Base-by-base conservation (phyloP, 768 basidiomycete species). In the Erythrobasidium yunnanense region DNA sequence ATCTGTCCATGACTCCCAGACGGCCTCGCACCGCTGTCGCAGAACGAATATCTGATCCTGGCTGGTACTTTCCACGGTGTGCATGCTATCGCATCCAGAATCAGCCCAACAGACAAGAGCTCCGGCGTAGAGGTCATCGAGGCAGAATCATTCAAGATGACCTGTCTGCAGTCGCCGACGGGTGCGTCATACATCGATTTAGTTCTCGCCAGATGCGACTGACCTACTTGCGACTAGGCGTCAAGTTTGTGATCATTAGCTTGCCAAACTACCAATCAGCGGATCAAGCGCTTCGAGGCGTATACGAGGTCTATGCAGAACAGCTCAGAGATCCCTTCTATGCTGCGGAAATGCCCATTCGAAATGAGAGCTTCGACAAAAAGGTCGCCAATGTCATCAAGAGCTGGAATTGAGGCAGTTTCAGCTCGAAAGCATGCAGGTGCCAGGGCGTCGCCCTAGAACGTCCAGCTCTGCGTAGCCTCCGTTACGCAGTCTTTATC, bases 251-350 rank as follows among this genome's bases (percentile, higher is more conserved):
- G 2, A 80, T 97, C 3, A 77, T 95, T 47, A 90, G 90, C 18
- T 90, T 91, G 1, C 77, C 88, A 38, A 79, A 83, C 1, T 77
- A 78, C 71, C 78, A 83, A 6, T 82, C 82, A 1, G 83, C 87
- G 33, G 89, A 84, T 22, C 72, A 81, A 2, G 79, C 86, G 22
- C 78, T 99, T 42, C 85, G 86, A 72, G 88, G 85, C 75, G 85
- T 90, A 51, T 97, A 97, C 76, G 90, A 96, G 75, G 83, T 83
- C 20, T 99, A 96, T 75, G 82, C 92, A 0, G 95, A 97, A 74
- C 84, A 87, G 0, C 93, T 96, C 89, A 96, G 97, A 80, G 96
- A 96, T 74, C 95, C 95, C 0, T 99, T 99, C 77, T 90, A 97
- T 76, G 93, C 90, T 4, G 88, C 87, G n/a, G 95, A 97, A 76